Percentiles rank a stretch among this genome's conserved stretches.
Evolutionary conservation across 2,329 filamentous ascomycete genomes (phyloP).

Genomic region (Arthrobotrys entomopaga): DNA sequence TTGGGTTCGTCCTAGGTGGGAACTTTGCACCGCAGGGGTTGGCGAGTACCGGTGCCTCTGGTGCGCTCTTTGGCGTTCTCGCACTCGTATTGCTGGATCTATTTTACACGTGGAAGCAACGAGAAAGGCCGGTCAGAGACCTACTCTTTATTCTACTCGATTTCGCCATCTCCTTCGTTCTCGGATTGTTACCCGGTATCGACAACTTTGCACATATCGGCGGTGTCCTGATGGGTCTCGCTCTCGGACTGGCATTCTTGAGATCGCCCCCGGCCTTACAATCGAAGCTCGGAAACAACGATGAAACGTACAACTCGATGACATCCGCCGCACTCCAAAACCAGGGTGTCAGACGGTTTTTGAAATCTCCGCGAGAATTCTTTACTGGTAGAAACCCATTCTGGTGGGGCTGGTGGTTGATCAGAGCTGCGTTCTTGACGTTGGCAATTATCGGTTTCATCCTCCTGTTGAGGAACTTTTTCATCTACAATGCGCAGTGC

Average conservation of each 20-base stretch:
- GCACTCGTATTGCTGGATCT: conserved; percentile 88
- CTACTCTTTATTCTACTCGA: conserved; percentile 88
- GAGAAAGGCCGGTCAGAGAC: conserved; percentile 79
- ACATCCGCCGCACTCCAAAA: conserved; percentile 64
- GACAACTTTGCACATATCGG: conserved; percentile 99
- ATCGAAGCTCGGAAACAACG: conserved; percentile 75
- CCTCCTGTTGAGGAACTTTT: conserved; percentile 89
- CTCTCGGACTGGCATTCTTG: conserved; percentile 84
- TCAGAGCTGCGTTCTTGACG: conserved; percentile 80
- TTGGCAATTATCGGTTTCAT: conserved; percentile 87
- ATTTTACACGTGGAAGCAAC: conserved; percentile 89
- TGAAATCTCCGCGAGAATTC: conserved; percentile 76
- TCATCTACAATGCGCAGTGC: conserved; percentile 79
- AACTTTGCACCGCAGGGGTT: conserved; percentile 83
- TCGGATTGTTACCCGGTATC: conserved; percentile 88
- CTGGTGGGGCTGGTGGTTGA: conserved; percentile 98
- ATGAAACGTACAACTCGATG: conserved; percentile 77
- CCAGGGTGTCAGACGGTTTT: conserved; percentile 63
- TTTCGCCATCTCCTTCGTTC: conserved; percentile 86
- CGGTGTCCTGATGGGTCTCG: conserved; percentile 90
- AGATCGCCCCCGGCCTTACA: conserved; percentile 86
- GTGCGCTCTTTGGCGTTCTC: conserved; percentile 88
- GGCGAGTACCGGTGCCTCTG: conserved; percentile 78
- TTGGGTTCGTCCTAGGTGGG: conserved; percentile 92
- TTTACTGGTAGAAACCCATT: conserved; percentile 91